Evolutionary conservation across 805 yeast species (phyloP).

Genomic region (Cephaloascus fragrans): DNA sequence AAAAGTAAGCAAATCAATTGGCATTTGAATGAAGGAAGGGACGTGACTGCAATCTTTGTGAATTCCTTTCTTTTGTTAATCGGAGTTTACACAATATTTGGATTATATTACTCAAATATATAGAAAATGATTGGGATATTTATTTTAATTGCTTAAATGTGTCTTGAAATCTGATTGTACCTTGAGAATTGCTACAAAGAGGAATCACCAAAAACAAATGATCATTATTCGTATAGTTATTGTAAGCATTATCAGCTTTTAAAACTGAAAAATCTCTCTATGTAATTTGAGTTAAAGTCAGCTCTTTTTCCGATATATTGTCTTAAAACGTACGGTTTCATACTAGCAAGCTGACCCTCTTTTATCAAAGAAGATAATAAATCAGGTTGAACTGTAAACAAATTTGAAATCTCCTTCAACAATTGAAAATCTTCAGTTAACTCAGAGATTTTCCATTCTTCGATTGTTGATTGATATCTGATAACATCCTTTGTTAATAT

Average conservation of each 20-base stretch:
- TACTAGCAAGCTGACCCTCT: slow-evolving; percentile 66
- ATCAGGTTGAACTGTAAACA: slow-evolving; percentile 79
- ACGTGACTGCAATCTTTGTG: slow-evolving; percentile 1
- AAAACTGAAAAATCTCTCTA: slow-evolving; percentile 33
- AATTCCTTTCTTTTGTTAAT: slow-evolving; percentile 1
- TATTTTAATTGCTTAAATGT: not conserved
- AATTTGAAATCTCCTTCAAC: slow-evolving; percentile 71
- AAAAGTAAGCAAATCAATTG: not conserved
- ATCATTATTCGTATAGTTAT: too few species aligned
- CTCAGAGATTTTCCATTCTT: slow-evolving; percentile 54
- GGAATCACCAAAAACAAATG: too few species aligned
- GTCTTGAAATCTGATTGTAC: too few species aligned
- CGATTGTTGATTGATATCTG: slow-evolving; percentile 60
- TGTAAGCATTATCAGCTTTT: slow-evolving; percentile 9
- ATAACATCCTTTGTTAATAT: slow-evolving; percentile 76
- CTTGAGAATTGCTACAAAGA: too few species aligned
- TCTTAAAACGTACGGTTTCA: slow-evolving; percentile 53
- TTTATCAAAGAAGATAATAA: slow-evolving; percentile 66
- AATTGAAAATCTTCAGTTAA: slow-evolving; percentile 57
- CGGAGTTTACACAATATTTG: slow-evolving; percentile 3
- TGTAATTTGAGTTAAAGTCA: slow-evolving; percentile 52
- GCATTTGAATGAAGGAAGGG: slow-evolving; percentile 1
- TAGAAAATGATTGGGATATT: not conserved
- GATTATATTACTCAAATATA: slow-evolving; percentile 3
- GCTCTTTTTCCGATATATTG: slow-evolving; percentile 61